Percentiles rank a stretch among this genome's conserved stretches.
Conservation (phyloP, 805 yeast species). For the Suhomyces xylopsoci region DNA sequence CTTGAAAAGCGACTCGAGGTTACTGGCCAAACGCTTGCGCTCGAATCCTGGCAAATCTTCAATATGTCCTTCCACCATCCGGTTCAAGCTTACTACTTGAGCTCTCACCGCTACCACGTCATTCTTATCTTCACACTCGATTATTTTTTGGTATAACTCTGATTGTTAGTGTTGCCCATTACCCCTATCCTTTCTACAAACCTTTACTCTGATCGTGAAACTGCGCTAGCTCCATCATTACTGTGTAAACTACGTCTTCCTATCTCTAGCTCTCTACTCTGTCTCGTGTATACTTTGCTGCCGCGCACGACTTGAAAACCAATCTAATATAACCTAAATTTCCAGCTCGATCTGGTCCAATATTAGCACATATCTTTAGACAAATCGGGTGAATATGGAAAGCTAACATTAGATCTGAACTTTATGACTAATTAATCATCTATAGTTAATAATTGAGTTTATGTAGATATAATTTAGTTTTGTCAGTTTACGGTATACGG, state of each 20-base stretch:
- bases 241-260: not conserved
- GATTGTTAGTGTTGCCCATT: not conserved
- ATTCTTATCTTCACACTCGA: constrained; percentile 3
- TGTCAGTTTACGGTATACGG: no score
- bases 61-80: constrained; percentile 5
- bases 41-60: constrained; percentile 14
- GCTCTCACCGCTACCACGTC: constrained; percentile 2
- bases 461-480: no score
- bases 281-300: not conserved
- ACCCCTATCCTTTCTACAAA: not conserved
- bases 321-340: no score
- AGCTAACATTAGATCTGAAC: no score
- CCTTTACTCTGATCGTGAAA: constrained; percentile 1
- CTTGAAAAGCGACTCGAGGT: constrained; percentile 18
- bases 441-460: no score
- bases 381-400: not conserved
- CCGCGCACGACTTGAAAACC: not conserved
- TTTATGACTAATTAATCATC: no score
- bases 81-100: constrained; percentile 10
- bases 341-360: not conserved
- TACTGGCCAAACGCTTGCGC: constrained; percentile 19
- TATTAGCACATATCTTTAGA: not conserved
- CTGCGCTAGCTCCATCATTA: not conserved
- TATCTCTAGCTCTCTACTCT: not conserved
- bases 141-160: constrained; percentile 8